These are phyloP conservation scores for Tritrichomonas musculus DNA, from an alignment of 208 protist species.

Conservation along the genomic window DNA sequence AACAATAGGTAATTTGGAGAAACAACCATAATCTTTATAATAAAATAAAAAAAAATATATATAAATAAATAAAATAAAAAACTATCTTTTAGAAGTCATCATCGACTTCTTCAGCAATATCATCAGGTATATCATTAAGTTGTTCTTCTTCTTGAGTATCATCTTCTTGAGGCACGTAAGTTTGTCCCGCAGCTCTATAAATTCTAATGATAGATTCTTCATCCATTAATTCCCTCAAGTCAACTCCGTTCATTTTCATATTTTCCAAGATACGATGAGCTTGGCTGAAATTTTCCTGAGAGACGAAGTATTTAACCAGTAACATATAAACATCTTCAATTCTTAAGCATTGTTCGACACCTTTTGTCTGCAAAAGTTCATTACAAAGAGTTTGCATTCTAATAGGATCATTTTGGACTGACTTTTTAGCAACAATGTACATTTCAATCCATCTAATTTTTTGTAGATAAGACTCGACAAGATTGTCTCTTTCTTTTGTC, in stretches of 20 bases:
- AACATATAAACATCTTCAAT: conserved; percentile 15
- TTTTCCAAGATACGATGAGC: neutral
- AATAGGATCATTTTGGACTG: neutral
- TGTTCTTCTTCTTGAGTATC: neutral
- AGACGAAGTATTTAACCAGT: neutral
- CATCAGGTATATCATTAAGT: neutral
- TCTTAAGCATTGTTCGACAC: neutral
- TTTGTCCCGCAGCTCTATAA: neutral
- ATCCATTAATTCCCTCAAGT: neutral
- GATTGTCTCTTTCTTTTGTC: neutral
- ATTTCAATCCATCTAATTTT: conserved; percentile 17
- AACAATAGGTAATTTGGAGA: too few species aligned
- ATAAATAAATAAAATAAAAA: too few species aligned
- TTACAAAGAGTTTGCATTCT: neutral
- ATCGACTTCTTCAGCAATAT: neutral
- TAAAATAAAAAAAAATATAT: too few species aligned
- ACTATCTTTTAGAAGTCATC: conserved; percentile 32
- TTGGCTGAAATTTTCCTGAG: neutral
- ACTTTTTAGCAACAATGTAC: neutral
- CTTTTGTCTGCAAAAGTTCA: neutral
- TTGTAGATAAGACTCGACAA: neutral
- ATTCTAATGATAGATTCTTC: neutral
- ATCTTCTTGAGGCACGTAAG: neutral
- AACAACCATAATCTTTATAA: too few species aligned
- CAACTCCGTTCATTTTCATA: neutral